Base-by-base conservation (phyloP, 2,329 filamentous ascomycete species). In the Aureobasidium sp. region DNA sequence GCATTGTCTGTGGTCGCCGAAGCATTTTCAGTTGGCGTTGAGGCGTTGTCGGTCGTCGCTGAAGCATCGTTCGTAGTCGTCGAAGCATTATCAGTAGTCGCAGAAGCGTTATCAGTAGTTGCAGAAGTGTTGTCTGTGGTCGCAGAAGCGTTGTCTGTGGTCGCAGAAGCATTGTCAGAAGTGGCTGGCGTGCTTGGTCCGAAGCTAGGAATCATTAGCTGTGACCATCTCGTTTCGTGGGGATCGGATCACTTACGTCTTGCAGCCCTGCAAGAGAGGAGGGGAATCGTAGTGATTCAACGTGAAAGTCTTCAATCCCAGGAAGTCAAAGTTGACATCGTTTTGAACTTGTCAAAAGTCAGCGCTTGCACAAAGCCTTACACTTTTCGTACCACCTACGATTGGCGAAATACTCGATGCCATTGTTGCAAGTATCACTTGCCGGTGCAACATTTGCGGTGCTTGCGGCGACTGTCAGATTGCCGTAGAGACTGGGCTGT, bases 351-450 rank as follows among this genome's bases (percentile, higher is more conserved):
- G 10, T 3, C 9, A n/a, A n/a, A 27, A 6, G 52, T 54, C 16
- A 54, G 52, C 37, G 7, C 3, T 15, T 39, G 1, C 1, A 39
- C 10, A 16, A 15, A 5, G 15, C 10, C 32, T 34, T 37, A 11
- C 34, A 37, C 4, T 4, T 15, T 15, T 4, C 34, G 13, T 5
- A 37, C 4, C 34, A 30, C 52, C 44, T 32, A 55, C 52, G 25
- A 27, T 59, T 59, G 6, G 57, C 57, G 16, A 59, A 59, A 21
- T 59, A 59, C 27, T 49, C 57, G 9, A 59, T 29, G 2, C 57
- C 57, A 34, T 59, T 59, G 45, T 59, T 59, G 45, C 57, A 59
- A 5, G 57, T 50, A 6, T 49, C 44, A 21, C 57, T 59, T n/a
- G 57, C 57, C 3, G 57, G 44, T 32, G 34, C 57, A 11, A 16